These are phyloP conservation scores for Candida maris DNA, from an alignment of 805 yeast genomes.

Conservation along the genomic window DNA sequence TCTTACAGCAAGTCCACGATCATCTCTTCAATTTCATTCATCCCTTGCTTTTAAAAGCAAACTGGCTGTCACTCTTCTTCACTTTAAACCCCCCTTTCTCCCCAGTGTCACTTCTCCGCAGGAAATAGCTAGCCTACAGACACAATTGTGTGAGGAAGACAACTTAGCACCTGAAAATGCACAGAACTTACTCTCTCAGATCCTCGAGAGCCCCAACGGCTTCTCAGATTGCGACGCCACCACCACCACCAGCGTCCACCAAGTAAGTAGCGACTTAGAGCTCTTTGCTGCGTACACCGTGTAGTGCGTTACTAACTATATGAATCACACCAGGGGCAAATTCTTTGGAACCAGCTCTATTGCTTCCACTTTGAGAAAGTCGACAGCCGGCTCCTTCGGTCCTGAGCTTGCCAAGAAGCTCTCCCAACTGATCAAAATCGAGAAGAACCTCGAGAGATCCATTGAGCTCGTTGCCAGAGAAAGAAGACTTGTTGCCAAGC, in stretches of 20 bases:
- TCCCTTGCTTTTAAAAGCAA: neutral
- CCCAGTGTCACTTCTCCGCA: too few species aligned
- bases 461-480: slow-evolving; percentile 90
- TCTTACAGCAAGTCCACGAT: slow-evolving; percentile 4
- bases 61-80: too few species aligned
- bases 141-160: neutral
- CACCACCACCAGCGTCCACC: slow-evolving; percentile 77
- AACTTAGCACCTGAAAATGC: slow-evolving; percentile 43
- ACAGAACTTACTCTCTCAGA: slow-evolving; percentile 82
- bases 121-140: too few species aligned
- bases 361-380: slow-evolving; percentile 65
- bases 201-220: slow-evolving; percentile 78
- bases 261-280: slow-evolving; percentile 25
- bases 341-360: slow-evolving; percentile 76
- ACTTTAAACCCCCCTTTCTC: too few species aligned
- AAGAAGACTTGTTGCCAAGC: slow-evolving; percentile 95
- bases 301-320: slow-evolving; percentile 3
- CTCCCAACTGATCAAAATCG: slow-evolving; percentile 90
- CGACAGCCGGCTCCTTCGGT: slow-evolving; percentile 87
- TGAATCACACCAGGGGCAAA: slow-evolving; percentile 39
- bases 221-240: slow-evolving; percentile 73
- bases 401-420: slow-evolving; percentile 93
- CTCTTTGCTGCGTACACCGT: neutral
- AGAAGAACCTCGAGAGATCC: slow-evolving; percentile 92
- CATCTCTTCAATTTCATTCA: slow-evolving; percentile 1